phyloP scores from a whole-genome alignment of 305 asterid species.

The Fraxinus xanthoxyloides region DNA sequence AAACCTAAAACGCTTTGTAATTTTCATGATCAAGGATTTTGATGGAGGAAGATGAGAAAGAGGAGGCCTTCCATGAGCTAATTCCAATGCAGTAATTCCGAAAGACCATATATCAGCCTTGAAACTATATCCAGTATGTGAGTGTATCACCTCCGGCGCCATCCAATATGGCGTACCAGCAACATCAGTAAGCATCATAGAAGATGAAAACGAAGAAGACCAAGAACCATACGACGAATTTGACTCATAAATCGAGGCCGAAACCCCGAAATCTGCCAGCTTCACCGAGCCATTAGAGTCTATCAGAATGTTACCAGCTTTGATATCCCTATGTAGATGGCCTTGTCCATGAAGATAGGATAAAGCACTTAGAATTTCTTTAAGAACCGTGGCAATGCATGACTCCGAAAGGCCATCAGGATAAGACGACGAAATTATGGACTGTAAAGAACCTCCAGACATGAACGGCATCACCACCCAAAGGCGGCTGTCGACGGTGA shows the following conservation, averaged over 20 bases:
- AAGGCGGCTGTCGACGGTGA: slow-evolving; percentile 58
- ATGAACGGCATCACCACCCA: slow-evolving; percentile 96
- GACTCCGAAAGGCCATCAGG: slow-evolving; percentile 74
- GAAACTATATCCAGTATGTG: slow-evolving; percentile 59
- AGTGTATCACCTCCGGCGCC: slow-evolving; percentile 85
- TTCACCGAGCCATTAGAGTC: slow-evolving; percentile 67
- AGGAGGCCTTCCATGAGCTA: slow-evolving; percentile 89
- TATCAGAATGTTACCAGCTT: slow-evolving; percentile 71
- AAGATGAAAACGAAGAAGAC: slow-evolving; percentile 36
- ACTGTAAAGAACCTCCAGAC: slow-evolving; percentile 78
- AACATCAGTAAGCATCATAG: slow-evolving; percentile 52
- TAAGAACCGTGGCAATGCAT: slow-evolving; percentile 65
- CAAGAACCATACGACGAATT: slow-evolving; percentile 22
- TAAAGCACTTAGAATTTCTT: slow-evolving; percentile 52
- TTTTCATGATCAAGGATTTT: slow-evolving; percentile 67
- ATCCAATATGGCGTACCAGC: slow-evolving; percentile 84
- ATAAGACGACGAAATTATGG: slow-evolving; percentile 60
- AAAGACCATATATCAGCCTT: slow-evolving; percentile 95
- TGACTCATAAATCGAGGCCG: slow-evolving; percentile 68
- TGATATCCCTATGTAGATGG: slow-evolving; percentile 77
- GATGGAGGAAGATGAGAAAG: slow-evolving; percentile 73
- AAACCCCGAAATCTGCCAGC: slow-evolving; percentile 81
- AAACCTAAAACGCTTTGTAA: slow-evolving; percentile 64
- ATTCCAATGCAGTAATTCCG: slow-evolving; percentile 72
- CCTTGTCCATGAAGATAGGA: slow-evolving; percentile 82